These are phyloP conservation scores for Cucurbitaria berberidis DNA, from an alignment of 2,329 filamentous ascomycete genomes.

Conservation along the genomic window DNA sequence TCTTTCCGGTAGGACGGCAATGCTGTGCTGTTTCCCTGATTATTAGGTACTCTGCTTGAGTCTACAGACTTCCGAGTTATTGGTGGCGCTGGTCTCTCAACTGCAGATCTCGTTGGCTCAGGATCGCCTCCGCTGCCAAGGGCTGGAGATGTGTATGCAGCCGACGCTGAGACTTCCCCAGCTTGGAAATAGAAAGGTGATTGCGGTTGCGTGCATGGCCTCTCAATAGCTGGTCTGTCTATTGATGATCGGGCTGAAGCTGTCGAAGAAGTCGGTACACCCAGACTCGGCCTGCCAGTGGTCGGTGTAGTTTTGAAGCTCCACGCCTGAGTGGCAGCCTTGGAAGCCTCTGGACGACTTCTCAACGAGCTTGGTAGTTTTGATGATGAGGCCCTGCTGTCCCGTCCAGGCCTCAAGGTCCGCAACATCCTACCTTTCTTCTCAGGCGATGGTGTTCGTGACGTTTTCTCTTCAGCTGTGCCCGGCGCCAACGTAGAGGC, in stretches of 20 bases:
- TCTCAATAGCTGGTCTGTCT: slow-evolving; percentile 34
- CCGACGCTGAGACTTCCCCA: slow-evolving; percentile 23
- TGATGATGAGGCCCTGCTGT: slow-evolving; percentile 54
- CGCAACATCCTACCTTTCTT: slow-evolving; percentile 65
- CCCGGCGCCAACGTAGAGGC: slow-evolving; percentile 43
- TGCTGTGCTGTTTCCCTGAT: slow-evolving; percentile 14
- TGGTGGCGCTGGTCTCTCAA: slow-evolving; percentile 18
- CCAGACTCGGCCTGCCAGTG: slow-evolving; percentile 23
- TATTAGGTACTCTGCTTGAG: slow-evolving; percentile 8
- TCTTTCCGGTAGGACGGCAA: slow-evolving; percentile 58
- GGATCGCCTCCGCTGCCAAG: slow-evolving; percentile 13
- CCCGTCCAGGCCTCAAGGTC: slow-evolving; percentile 57
- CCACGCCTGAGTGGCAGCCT: slow-evolving; percentile 70
- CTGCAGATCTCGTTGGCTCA: slow-evolving; percentile 17
- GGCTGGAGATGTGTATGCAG: slow-evolving; percentile 23
- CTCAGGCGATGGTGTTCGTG: slow-evolving; percentile 67
- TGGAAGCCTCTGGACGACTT: slow-evolving; percentile 62
- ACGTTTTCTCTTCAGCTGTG: slow-evolving; percentile 50
- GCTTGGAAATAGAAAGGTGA: slow-evolving; percentile 33
- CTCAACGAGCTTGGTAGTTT: slow-evolving; percentile 54
- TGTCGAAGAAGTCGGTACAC: slow-evolving; percentile 20
- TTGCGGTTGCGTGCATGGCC: slow-evolving; percentile 18
- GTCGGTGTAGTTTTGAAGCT: slow-evolving; percentile 38
- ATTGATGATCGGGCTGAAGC: slow-evolving; percentile 37
- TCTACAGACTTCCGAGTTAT: slow-evolving; percentile 32